phyloP scores from a whole-genome alignment of 148 eudicot genomes.

The Limonium bicolor region DNA sequence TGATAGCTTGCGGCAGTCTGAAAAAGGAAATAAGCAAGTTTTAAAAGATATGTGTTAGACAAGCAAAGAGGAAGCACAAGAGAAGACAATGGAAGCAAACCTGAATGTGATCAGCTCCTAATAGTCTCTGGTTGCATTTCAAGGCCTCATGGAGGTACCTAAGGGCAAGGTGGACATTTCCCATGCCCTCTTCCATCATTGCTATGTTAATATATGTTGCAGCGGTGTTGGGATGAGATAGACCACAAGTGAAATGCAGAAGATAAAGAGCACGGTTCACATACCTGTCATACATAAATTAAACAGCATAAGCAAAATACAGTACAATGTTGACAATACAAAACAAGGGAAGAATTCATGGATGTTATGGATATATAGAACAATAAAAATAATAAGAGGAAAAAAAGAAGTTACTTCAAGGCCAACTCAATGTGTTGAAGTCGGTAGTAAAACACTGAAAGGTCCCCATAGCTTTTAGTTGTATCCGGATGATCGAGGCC shows the following conservation, averaged over 20 bases:
- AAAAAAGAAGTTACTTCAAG: constrained; percentile 39
- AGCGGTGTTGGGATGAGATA: constrained; percentile 97
- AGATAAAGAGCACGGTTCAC: constrained; percentile 91
- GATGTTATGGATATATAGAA: background rate
- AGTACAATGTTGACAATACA: too few relatives aligned
- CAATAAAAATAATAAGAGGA: background rate
- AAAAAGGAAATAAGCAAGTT: background rate
- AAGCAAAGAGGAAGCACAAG: background rate
- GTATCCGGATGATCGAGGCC: constrained; percentile 99
- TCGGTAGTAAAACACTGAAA: constrained; percentile 95
- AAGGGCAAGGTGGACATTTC: constrained; percentile 90
- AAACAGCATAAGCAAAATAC: background rate
- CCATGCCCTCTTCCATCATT: constrained; percentile 99
- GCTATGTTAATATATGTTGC: constrained; percentile 97
- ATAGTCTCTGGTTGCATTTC: constrained; percentile 81
- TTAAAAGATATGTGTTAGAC: background rate
- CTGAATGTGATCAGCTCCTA: constrained; percentile 99
- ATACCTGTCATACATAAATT: constrained; percentile 37
- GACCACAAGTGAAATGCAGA: constrained; percentile 91
- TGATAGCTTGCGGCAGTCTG: constrained; percentile 99
- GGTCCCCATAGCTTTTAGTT: constrained; percentile 98
- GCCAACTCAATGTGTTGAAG: constrained; percentile 96
- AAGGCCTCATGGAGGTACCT: constrained; percentile 99
- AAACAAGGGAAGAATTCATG: background rate
- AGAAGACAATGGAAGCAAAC: constrained; percentile 23